These are phyloP conservation scores for Aschersonia sp. DNA, from an alignment of 2,329 filamentous ascomycete species.

Conservation along the genomic window DNA sequence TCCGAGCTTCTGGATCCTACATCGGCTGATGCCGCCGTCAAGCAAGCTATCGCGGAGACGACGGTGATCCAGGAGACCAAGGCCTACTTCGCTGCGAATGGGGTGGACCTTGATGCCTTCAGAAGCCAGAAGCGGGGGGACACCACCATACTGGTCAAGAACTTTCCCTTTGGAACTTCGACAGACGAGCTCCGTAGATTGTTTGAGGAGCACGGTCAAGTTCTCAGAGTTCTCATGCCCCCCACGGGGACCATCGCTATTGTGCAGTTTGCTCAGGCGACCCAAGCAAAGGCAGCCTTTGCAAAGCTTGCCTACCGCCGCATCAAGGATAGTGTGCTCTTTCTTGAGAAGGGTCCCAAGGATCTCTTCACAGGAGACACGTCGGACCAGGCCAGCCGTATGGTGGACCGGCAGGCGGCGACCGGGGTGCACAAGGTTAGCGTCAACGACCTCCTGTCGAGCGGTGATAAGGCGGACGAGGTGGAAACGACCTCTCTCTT, in stretches of 20 bases:
- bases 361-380: slow-evolving; percentile 46
- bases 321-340: slow-evolving; percentile 80
- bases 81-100: slow-evolving; percentile 73
- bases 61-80: slow-evolving; percentile 95
- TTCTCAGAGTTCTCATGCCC: slow-evolving; percentile 77
- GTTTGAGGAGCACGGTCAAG: slow-evolving; percentile 74
- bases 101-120: slow-evolving; percentile 85
- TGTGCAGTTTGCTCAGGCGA: slow-evolving; percentile 68
- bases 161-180: slow-evolving; percentile 75
- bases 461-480: slow-evolving; percentile 36
- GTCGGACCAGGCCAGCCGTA: slow-evolving; percentile 12
- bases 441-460: slow-evolving; percentile 52
- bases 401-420: slow-evolving; percentile 18
- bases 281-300: slow-evolving; percentile 74
- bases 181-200: slow-evolving; percentile 63
- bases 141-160: slow-evolving; percentile 81
- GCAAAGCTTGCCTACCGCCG: slow-evolving; percentile 75
- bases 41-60: slow-evolving; percentile 93
- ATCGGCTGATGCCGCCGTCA: slow-evolving; percentile 83
- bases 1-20: slow-evolving; percentile 90
- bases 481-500: slow-evolving; percentile 67
- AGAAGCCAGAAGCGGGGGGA: slow-evolving; percentile 75
- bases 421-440: slow-evolving; percentile 45
- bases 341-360: slow-evolving; percentile 85
- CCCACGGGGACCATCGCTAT: slow-evolving; percentile 88